Evolutionary conservation across 2,329 filamentous ascomycete genomes (phyloP).

Genomic region (Xylaria arbuscula): DNA sequence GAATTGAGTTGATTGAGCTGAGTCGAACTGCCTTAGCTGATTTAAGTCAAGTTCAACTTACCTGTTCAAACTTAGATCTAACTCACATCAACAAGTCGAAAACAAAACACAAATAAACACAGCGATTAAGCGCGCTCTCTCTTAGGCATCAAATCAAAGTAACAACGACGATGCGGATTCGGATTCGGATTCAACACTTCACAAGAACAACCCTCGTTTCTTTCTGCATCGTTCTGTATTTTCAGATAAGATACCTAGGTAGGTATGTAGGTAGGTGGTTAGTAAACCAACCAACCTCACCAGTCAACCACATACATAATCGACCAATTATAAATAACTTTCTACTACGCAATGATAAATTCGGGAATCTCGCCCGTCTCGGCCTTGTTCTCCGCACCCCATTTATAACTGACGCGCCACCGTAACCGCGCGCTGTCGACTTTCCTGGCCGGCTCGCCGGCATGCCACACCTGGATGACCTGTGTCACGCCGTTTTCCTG

Average conservation of each 20-base stretch:
- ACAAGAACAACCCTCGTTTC: neutral
- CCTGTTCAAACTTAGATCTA: too few species aligned
- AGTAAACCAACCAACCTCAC: neutral
- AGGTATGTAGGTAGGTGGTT: neutral
- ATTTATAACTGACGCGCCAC: constrained; percentile 85
- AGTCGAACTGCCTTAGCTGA: too few species aligned
- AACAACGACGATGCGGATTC: too few species aligned
- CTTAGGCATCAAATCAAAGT: neutral
- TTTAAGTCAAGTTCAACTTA: too few species aligned
- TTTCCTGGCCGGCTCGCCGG: constrained; percentile 73
- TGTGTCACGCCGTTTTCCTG: constrained; percentile 82
- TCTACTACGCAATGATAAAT: constrained; percentile 73
- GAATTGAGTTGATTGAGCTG: too few species aligned
- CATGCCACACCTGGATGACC: constrained; percentile 78
- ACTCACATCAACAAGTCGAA: too few species aligned
- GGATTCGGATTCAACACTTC: neutral
- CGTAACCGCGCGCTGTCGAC: constrained; percentile 87
- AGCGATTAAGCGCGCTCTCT: neutral
- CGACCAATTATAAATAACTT: neutral
- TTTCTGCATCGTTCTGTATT: constrained; percentile 7
- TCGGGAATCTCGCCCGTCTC: constrained; percentile 88
- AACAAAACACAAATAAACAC: too few species aligned
- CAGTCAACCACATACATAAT: neutral
- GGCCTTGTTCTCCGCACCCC: constrained; percentile 73
- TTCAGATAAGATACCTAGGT: too few species aligned